Evolutionary conservation across 176 grass and related monocot genomes (phyloP).

Genomic region (Miscanthus lutarioriparius): DNA sequence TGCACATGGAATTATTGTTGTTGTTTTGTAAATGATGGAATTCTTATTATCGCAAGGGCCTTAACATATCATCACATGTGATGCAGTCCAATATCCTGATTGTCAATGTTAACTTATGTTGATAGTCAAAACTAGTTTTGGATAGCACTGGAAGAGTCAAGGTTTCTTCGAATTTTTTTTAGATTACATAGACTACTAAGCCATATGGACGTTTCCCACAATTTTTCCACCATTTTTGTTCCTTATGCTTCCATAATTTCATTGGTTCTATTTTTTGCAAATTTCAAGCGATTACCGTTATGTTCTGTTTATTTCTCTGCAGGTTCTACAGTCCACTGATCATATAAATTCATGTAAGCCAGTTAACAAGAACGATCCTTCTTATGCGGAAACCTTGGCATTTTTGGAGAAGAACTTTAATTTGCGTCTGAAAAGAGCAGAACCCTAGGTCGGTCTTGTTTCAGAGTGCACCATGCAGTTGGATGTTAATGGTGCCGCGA

Average conservation of each 20-base stretch:
- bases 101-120: background rate
- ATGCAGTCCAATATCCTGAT: background rate
- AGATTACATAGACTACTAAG: background rate
- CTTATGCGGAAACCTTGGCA: constrained; percentile 75
- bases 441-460: constrained; percentile 29
- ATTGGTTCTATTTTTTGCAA: constrained; percentile 1
- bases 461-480: background rate
- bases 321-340: constrained; percentile 84
- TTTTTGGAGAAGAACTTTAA: constrained; percentile 76
- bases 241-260: background rate
- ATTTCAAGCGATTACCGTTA: background rate
- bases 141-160: background rate
- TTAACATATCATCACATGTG: constrained; percentile 5
- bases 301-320: background rate
- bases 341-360: constrained; percentile 98
- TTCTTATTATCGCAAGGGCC: background rate
- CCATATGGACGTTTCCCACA: background rate
- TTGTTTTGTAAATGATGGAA: background rate
- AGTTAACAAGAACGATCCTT: constrained; percentile 81
- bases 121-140: constrained; percentile 8
- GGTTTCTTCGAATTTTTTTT: background rate
- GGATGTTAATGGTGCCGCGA: background rate
- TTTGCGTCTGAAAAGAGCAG: constrained; percentile 10
- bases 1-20: background rate
- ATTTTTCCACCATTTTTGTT: background rate